These are phyloP conservation scores for Orbilia quercus DNA, from an alignment of 2,329 filamentous ascomycete species.

Conservation along the genomic window DNA sequence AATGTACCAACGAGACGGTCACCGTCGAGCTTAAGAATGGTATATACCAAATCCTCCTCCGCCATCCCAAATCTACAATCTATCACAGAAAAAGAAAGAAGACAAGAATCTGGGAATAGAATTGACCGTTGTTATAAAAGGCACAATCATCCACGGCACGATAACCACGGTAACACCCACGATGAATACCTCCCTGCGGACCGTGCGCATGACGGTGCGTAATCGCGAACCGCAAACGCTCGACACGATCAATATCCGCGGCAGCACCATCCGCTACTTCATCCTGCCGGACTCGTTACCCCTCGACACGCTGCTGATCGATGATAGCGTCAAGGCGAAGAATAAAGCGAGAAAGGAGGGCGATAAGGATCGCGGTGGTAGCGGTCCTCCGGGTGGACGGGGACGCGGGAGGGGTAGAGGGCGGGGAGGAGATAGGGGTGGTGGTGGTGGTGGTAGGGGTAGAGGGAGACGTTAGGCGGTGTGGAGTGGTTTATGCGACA, in stretches of 20 bases:
- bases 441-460: constrained; percentile 64
- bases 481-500: background rate
- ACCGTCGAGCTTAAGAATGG: constrained; percentile 99
- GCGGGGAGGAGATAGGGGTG: constrained; percentile 66
- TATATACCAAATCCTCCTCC: constrained; percentile 64
- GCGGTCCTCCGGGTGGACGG: constrained; percentile 66
- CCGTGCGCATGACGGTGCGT: constrained; percentile 94
- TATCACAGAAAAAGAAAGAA: no score
- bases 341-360: constrained; percentile 98
- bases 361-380: constrained; percentile 69
- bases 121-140: constrained; percentile 65
- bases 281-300: constrained; percentile 96
- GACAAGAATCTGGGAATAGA: no score
- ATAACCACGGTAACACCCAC: constrained; percentile 96
- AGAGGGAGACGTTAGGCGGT: constrained; percentile 18
- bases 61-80: no score
- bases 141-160: constrained; percentile 95
- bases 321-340: constrained; percentile 98
- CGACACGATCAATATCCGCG: constrained; percentile 96
- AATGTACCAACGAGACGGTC: constrained; percentile 98
- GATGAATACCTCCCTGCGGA: constrained; percentile 97
- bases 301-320: constrained; percentile 92
- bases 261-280: constrained; percentile 94
- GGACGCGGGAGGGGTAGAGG: constrained; percentile 65
- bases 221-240: constrained; percentile 87